Evolutionary conservation across 345 rosid genomes (phyloP).

Genomic region (Chamaenerion angustifolium): DNA sequence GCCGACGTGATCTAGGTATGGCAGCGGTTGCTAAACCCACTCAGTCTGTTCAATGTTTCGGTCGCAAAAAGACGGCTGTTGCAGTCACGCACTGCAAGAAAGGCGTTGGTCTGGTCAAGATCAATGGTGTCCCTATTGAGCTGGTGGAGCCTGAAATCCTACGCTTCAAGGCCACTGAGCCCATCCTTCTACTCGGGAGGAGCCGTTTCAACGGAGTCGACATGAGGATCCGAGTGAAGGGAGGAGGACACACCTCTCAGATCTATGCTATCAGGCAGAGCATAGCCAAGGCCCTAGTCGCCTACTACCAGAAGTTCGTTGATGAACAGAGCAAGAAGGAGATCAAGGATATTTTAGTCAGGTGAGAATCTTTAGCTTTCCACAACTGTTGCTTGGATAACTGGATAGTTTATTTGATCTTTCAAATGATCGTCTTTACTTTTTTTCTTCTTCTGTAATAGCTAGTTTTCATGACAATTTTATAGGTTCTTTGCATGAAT

Average conservation of each 20-base stretch:
- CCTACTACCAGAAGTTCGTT: conserved; percentile 69
- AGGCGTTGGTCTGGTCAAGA: conserved; percentile 61
- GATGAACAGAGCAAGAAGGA: conserved; percentile 89
- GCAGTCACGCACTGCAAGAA: conserved; percentile 78
- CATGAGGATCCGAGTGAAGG: conserved; percentile 74
- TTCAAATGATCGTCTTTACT: no score
- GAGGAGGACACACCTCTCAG: conserved; percentile 87
- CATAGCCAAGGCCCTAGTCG: conserved; percentile 77
- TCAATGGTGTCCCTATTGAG: conserved; percentile 80
- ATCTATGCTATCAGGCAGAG: conserved; percentile 87
- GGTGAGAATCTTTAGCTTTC: conserved; percentile 12
- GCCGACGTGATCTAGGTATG: conserved; percentile 16
- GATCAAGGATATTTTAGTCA: conserved; percentile 62
- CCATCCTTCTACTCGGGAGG: conserved; percentile 56
- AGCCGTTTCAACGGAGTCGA: conserved; percentile 74
- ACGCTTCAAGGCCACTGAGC: conserved; percentile 69
- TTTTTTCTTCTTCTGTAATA: no score
- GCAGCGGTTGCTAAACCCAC: conserved; percentile 13
- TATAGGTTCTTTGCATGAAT: no score
- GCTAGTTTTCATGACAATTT: no score
- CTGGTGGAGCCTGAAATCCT: conserved; percentile 74
- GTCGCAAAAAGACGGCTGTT: conserved; percentile 75
- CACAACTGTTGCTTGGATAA: no score
- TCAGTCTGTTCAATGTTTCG: conserved; percentile 63
- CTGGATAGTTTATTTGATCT: no score